Conservation (phyloP, 176 grass and related monocot species). For the Urochloa ruziziensis region DNA sequence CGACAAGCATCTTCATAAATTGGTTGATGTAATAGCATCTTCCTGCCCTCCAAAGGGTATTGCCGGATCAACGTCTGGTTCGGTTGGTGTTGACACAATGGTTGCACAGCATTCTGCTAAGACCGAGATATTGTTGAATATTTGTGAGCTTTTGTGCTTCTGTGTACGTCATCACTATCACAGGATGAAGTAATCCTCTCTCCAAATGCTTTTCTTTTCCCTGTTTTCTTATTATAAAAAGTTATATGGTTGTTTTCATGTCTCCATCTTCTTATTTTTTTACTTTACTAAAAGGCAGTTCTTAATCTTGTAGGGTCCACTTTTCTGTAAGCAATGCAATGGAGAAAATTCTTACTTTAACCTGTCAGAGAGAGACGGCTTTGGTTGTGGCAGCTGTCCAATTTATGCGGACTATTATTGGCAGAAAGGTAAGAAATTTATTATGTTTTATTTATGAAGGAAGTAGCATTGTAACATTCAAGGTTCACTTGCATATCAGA, state of each 20-base stretch:
- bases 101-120: conserved; percentile 40
- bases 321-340: conserved; percentile 67
- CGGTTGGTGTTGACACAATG: conserved; percentile 31
- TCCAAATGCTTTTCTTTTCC: conserved; percentile 3
- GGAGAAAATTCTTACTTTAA: conserved; percentile 81
- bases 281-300: conserved; percentile 28
- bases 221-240: conserved; percentile 20
- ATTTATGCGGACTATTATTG: conserved; percentile 74
- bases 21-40: conserved; percentile 72
- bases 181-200: conserved; percentile 67
- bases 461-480: conserved; percentile 13
- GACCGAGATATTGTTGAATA: conserved; percentile 69
- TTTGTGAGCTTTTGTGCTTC: conserved; percentile 84
- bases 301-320: conserved; percentile 48
- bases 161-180: conserved; percentile 68
- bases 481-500: conserved; percentile 4
- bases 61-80: conserved; percentile 32
- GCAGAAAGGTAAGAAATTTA: conserved; percentile 61
- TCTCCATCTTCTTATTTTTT: conserved; percentile 17
- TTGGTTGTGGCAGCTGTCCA: conserved; percentile 78
- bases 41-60: conserved; percentile 46
- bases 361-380: conserved; percentile 61
- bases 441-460: conserved; percentile 1
- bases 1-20: conserved; percentile 64
- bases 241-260: conserved; percentile 4